phyloP scores from a whole-genome alignment of 768 basidiomycete species.

The Neoboletus brunneissimus region DNA sequence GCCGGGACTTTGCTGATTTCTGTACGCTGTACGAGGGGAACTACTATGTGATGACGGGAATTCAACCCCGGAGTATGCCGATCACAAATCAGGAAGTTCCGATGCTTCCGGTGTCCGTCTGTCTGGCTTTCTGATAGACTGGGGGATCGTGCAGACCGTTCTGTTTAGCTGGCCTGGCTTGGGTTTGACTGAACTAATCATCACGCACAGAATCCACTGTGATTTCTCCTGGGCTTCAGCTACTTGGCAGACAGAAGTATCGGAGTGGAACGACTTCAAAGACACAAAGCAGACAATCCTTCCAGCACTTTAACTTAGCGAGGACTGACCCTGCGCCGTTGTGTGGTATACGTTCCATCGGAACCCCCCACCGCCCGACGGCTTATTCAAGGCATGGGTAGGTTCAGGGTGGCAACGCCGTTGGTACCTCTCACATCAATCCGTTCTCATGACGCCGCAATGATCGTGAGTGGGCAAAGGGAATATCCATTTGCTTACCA shows the following conservation, averaged over 20 bases:
- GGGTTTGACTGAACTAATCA: not conserved
- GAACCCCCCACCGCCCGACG: not conserved
- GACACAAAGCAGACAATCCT: not conserved
- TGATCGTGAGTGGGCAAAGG: not conserved
- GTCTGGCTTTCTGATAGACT: too few relatives aligned
- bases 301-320: too few relatives aligned
- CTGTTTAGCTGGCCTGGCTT: too few relatives aligned
- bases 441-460: not conserved
- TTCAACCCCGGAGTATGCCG: conserved; percentile 31
- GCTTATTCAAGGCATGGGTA: not conserved
- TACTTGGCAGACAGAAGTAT: too few relatives aligned
- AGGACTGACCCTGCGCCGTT: too few relatives aligned
- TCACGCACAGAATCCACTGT: not conserved
- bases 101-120: not conserved
- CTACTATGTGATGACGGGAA: conserved; percentile 16
- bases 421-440: not conserved
- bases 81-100: conserved; percentile 10
- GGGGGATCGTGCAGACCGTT: too few relatives aligned
- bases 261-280: too few relatives aligned
- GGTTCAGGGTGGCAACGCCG: not conserved
- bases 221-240: too few relatives aligned
- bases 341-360: not conserved
- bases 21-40: conserved; percentile 16
- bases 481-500: not conserved
- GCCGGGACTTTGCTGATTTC: conserved; percentile 27